These are phyloP conservation scores for Alnus rubra DNA, from an alignment of 306 rosid genomes.

Conservation along the genomic window DNA sequence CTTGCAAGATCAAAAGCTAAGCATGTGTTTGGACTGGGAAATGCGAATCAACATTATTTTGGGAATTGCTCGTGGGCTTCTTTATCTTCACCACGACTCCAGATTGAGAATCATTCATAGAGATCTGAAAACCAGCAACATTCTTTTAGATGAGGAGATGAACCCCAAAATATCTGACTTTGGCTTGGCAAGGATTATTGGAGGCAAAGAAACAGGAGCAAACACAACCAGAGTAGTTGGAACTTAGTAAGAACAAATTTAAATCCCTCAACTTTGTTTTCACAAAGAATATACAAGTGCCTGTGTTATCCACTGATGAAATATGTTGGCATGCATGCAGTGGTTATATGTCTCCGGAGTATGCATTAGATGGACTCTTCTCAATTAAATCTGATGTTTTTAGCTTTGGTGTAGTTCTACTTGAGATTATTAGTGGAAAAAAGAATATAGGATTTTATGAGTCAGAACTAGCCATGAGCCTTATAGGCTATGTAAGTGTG, in stretches of 20 bases:
- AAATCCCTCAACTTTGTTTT: not conserved
- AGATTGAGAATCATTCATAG: slow-evolving; percentile 38
- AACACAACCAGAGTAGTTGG: slow-evolving; percentile 31
- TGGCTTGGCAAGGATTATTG: slow-evolving; percentile 38
- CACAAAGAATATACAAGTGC: not conserved
- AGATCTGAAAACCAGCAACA: slow-evolving; percentile 39
- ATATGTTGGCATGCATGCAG: slow-evolving; percentile 21
- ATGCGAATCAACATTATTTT: slow-evolving; percentile 42
- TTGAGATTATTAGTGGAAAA: slow-evolving; percentile 58
- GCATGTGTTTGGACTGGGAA: no score
- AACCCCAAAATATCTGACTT: slow-evolving; percentile 41
- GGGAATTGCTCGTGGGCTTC: slow-evolving; percentile 30
- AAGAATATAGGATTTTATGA: slow-evolving; percentile 45
- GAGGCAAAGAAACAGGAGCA: slow-evolving; percentile 31
- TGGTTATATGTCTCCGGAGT: slow-evolving; percentile 59
- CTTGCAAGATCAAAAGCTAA: slow-evolving; percentile 30
- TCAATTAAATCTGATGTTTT: slow-evolving; percentile 55
- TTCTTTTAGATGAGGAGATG: slow-evolving; percentile 41
- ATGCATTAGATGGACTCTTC: slow-evolving; percentile 45
- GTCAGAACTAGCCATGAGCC: slow-evolving; percentile 37
- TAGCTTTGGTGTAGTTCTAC: slow-evolving; percentile 57
- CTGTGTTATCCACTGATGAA: not conserved
- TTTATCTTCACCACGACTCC: slow-evolving; percentile 44
- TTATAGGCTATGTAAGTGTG: slow-evolving; percentile 48
- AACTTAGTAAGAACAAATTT: not conserved